Evolutionary conservation across 129 eudicot species (phyloP), one percentile per base, ranked within the genome.

Genomic region (Flaveria sonorensis): DNA sequence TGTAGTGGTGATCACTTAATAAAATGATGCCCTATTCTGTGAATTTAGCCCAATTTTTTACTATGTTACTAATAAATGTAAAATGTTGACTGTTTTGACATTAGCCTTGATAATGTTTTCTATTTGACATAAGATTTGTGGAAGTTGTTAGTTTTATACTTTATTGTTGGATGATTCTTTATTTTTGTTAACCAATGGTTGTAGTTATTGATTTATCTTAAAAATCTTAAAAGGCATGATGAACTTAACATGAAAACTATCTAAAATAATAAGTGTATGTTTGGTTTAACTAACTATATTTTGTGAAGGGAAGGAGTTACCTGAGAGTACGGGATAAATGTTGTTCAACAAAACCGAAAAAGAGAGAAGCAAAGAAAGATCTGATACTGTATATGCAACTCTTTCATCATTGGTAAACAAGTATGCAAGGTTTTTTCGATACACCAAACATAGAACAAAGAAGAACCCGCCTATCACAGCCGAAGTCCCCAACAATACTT

Each of bases 301-400:
- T 23, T 10, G 14, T 13, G 36, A 60, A 24, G 4, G 13, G 6
- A 4, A 36, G 46, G 23, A 66, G 86, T 81, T 81, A 80, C 97
- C 95, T 79, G 95, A 85, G 63, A 91, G 87, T 2, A 91, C 88
- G 0, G 97, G 95, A 18, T 79, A 88, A 32, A 92, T 77, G 75
- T 90, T 83, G 28, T 87, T 87, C 75, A 92, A 81, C 76, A 89
- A 70, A 13, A 92, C 83, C 0, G 97, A 85, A 71, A 89, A 16
- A 2, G 93, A 83, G 20, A 89, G 91, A 36, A 89, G 85, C 19
- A 75, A 23, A 1, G 96, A 87, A 40, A 89, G 96, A 68, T 85
- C 77, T 2, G 91, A 75, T 40, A 89, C 89, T 23, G 89, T 60
- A 20, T 82, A 67, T 6, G 89, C 96, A n/a, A 92, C 96, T 36